Percentiles rank a stretch among this genome's conserved stretches.
These are phyloP conservation scores for Nematocida sp. DNA, from an alignment of 371 early-diverging fungal genomes.

Conservation along the genomic window DNA sequence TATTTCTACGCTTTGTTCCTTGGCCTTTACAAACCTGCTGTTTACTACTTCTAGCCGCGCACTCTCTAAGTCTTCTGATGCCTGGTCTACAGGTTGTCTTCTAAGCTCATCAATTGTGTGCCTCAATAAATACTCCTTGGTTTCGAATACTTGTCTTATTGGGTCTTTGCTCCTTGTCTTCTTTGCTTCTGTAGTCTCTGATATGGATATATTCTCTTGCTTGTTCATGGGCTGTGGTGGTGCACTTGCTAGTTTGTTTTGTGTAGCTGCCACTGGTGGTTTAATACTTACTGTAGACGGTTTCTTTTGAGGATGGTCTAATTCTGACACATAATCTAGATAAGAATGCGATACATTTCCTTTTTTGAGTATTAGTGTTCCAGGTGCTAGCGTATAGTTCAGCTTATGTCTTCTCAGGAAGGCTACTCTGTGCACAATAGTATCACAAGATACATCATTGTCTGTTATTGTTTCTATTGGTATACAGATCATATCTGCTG, in stretches of 20 bases:
- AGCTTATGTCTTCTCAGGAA: constrained; percentile 29
- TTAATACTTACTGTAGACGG: background rate
- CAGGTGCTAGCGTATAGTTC: background rate
- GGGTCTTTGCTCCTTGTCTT: background rate
- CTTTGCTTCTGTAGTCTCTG: background rate
- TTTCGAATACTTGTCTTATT: constrained; percentile 15
- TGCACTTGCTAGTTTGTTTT: background rate
- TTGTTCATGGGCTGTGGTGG: background rate
- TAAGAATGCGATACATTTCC: constrained; percentile 2
- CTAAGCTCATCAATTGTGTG: background rate
- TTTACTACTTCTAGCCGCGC: constrained; percentile 21
- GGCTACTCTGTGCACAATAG: too few species aligned
- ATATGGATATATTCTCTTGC: background rate
- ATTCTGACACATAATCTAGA: constrained; percentile 26
- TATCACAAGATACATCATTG: background rate
- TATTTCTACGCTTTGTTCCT: constrained; percentile 10
- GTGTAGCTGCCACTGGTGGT: background rate
- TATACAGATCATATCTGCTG: background rate
- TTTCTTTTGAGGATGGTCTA: constrained; percentile 13
- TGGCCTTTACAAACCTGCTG: constrained; percentile 20
- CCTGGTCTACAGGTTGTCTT: background rate
- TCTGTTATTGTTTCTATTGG: background rate
- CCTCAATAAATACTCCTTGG: constrained; percentile 31
- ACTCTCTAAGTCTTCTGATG: background rate
- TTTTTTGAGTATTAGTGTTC: background rate